A percentile compares a stretch with the other conserved stretches of the same genome.
These are phyloP conservation scores for Crithidia thermophila DNA, from an alignment of 208 protist genomes.

Conservation along the genomic window DNA sequence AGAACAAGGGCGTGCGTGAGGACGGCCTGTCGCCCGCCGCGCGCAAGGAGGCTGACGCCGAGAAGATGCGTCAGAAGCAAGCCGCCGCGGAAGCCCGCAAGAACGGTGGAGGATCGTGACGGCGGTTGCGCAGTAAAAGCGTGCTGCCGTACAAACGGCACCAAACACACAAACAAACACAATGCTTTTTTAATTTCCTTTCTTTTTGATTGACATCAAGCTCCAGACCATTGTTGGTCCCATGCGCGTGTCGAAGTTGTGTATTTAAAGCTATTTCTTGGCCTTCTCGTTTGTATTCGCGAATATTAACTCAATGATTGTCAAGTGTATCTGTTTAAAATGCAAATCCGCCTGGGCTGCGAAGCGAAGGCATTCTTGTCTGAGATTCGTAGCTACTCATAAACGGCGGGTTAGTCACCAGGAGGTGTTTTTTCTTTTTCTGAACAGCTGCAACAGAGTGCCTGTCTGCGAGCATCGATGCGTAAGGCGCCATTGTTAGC, in stretches of 20 bases:
- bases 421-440: neutral
- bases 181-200: constrained; percentile 16
- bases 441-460: neutral
- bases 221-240: constrained; percentile 5
- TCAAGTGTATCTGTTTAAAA: neutral
- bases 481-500: no score
- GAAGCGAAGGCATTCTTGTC: no score
- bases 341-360: neutral
- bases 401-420: neutral
- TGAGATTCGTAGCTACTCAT: neutral
- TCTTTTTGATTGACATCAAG: neutral
- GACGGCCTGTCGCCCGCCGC: constrained; percentile 69
- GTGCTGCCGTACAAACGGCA: no score
- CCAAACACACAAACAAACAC: neutral
- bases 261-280: neutral
- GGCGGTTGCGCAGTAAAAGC: neutral
- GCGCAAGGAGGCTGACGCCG: constrained; percentile 86
- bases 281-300: neutral
- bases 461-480: no score
- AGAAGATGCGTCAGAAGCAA: constrained; percentile 90
- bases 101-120: constrained; percentile 23
- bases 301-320: neutral
- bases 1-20: constrained; percentile 68
- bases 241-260: no score
- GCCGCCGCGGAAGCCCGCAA: constrained; percentile 54